Base-by-base conservation (phyloP, 139 green algal species). In the Chlorella ohadii region DNA sequence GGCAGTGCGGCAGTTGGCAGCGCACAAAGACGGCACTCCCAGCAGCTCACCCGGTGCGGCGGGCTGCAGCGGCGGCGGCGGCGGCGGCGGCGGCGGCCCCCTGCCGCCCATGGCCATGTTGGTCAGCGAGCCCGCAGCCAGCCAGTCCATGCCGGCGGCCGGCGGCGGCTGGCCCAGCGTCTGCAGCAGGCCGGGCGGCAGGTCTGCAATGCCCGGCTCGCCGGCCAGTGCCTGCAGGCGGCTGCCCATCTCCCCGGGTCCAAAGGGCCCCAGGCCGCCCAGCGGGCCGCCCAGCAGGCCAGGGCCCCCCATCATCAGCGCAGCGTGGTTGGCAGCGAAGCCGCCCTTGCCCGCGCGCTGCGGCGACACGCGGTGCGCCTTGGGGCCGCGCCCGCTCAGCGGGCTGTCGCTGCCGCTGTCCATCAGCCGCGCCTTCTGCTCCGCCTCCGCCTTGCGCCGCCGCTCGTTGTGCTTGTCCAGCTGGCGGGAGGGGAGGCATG, bases 391-490 rank as follows among this genome's bases (percentile, higher is more conserved):
- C 33, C 23, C 71, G 55, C 55, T 55, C 15, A 27, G 23, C 4
- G 57, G 76, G 59, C 64, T 80, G 81, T 86, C 81, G 31, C 59
- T 74, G 39, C 31, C 68, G 68, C n/a, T 70, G 41, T 82, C 76
- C 75, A 81, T 68, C 75, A 82, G 34, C 23, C 76, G 56, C 31
- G 47, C 47, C 78, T 75, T 75, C 28, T 56, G 66, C 65, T 77
- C 79, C 33, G 65, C 68, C 55, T 86, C 85, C 57, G 55, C 34
- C 74, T 82, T 87, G 74, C 92, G 86, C 38, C 92, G 84, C 44
- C 91, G 87, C 3, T 87, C 87, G 63, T 95, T 95, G 89, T 95
- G 92, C 12, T 90, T 91, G 86, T 93, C 84, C 56, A 95, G 78
- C 75, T 86, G 81, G 13, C 4, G 31, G 3, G 3, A 27, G 33